Base-by-base conservation (phyloP, 345 rosid genomes). In the Eucalyptus camaldulensis region DNA sequence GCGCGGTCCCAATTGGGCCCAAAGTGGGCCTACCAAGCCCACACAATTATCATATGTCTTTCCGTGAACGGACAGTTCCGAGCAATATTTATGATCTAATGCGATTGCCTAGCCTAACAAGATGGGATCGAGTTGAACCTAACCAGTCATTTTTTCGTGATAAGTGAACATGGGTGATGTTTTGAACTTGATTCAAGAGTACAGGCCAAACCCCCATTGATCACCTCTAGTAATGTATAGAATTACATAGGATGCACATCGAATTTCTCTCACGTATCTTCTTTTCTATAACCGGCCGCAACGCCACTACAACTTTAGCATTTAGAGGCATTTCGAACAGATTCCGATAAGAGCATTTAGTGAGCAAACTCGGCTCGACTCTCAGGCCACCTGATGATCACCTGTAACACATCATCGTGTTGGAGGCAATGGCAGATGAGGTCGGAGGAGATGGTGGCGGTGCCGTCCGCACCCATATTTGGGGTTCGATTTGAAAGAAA, bases 161-260 rank as follows among this genome's bases (percentile, higher is more conserved):
- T 14, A 65, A n/a, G 19, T 14, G n/a, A 65, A 10, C 72, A 4
- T 29, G 76, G 19, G 15, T 13, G 19, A n/a, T n/a, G 0, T 65
- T n/a, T n/a, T 65, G 33, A 3, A 15, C 76, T 13, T 14, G 21
- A 65, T 65, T 65, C 1, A 3, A 13, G 37, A 13, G 10, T 7
- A 8, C 2, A n/a, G 0, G 3, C 19, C 21, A 65, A 0, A 65
- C 37, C 3, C 17, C 19, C 19, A 7, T 65, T 7, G 5, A 14
- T 65, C 76, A 65, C 19, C 19, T 65, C 76, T 65, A 65, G 2
- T n/a, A 65, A 65, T 65, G 37, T 7, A 2, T n/a, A n/a, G n/a
- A 31, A 14, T 0, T 65, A 7, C 76, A n/a, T 7, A 65, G 10
- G 19, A 65, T 65, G 37, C 21, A 7, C 19, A 4, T 65, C 37